These are phyloP conservation scores for Xylariaceae sp. DNA, from an alignment of 2,329 filamentous ascomycete species.

Conservation along the genomic window DNA sequence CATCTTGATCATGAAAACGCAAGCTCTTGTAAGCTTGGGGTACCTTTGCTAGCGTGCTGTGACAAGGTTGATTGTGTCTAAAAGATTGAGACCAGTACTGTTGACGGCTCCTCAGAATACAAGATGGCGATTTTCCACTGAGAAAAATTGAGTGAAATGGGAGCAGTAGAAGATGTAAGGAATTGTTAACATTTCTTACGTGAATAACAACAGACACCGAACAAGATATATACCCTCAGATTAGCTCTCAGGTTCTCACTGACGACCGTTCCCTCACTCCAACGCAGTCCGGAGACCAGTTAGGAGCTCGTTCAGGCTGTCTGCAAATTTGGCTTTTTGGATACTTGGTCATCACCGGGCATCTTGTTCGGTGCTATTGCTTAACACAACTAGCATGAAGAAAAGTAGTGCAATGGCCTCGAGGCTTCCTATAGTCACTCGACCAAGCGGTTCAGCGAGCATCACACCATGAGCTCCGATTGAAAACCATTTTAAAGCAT, in stretches of 20 bases:
- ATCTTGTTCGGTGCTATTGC: conserved; percentile 37
- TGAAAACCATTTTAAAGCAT: conserved; percentile 56
- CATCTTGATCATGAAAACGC: too few relatives aligned
- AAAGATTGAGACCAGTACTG: too few relatives aligned
- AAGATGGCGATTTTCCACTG: too few relatives aligned
- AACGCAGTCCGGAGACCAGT: conserved; percentile 7
- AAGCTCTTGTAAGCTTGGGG: too few relatives aligned
- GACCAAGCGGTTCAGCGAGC: conserved; percentile 29
- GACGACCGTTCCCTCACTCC: conserved; percentile 50
- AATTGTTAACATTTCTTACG: too few relatives aligned
- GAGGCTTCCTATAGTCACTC: conserved; percentile 27
- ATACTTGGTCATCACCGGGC: conserved; percentile 59
- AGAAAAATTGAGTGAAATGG: too few relatives aligned
- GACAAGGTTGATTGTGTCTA: too few relatives aligned
- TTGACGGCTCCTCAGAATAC: too few relatives aligned
- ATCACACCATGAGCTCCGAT: conserved; percentile 54
- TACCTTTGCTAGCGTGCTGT: too few relatives aligned
- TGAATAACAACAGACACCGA: neutral
- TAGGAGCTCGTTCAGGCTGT: conserved; percentile 45
- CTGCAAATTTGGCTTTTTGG: conserved; percentile 68
- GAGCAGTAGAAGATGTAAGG: too few relatives aligned
- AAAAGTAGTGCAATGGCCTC: conserved; percentile 18
- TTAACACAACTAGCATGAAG: conserved; percentile 26
- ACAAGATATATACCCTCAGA: conserved; percentile 54
- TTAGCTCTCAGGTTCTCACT: conserved; percentile 64